phyloP scores from a whole-genome alignment of 352 stramenopile species.

The Globisporangium heterothallicum region DNA sequence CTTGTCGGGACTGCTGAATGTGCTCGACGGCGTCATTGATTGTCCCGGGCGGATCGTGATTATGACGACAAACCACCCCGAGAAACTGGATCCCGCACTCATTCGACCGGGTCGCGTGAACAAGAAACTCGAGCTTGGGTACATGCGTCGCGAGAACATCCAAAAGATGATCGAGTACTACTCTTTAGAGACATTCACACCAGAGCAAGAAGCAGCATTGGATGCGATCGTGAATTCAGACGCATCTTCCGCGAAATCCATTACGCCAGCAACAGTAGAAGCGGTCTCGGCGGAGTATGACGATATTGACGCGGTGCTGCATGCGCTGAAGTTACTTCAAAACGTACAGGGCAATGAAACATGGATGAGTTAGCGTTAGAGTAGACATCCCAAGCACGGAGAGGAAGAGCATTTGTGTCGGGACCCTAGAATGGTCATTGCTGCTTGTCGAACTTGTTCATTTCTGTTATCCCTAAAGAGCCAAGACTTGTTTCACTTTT shows the following conservation, averaged over 20 bases:
- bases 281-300: constrained; percentile 12
- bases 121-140: constrained; percentile 66
- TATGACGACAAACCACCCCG: constrained; percentile 88
- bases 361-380: constrained; percentile 5
- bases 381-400: no score
- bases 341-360: not conserved
- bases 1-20: constrained; percentile 70
- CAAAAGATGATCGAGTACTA: constrained; percentile 61
- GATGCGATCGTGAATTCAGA: not conserved
- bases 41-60: constrained; percentile 75
- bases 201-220: constrained; percentile 11
- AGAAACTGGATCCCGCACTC: constrained; percentile 83
- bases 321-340: constrained; percentile 7
- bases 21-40: constrained; percentile 81
- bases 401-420: no score
- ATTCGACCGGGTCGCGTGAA: constrained; percentile 85
- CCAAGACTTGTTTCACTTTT: no score
- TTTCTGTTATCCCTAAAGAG: no score
- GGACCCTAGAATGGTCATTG: no score
- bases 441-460: no score
- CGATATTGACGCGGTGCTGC: constrained; percentile 7
- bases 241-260: not conserved
- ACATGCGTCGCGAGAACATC: constrained; percentile 38
- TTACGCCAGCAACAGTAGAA: constrained; percentile 4
- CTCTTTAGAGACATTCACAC: constrained; percentile 24